Percentiles rank a stretch among this genome's conserved stretches.
Evolutionary conservation across 139 green algal genomes (phyloP).

Genomic region (Closterium sp.): DNA sequence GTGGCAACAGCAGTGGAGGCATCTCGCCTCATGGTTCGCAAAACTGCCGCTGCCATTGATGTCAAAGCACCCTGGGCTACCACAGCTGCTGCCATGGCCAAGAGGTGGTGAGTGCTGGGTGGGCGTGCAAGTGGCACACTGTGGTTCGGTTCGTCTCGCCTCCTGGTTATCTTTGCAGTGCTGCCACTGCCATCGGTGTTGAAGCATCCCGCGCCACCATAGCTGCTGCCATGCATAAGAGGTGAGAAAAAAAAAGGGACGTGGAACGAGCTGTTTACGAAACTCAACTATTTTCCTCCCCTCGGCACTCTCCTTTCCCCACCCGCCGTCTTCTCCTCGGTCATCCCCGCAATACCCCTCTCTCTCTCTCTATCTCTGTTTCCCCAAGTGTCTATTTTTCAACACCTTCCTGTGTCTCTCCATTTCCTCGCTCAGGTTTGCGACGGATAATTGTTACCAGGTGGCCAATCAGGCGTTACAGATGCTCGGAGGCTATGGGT

Average conservation of each 20-base stretch:
- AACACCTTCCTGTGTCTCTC: neutral
- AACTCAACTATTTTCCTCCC: too few relatives aligned
- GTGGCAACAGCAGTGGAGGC: conserved; percentile 75
- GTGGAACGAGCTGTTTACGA: too few relatives aligned
- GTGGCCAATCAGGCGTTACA: conserved; percentile 72
- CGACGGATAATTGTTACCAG: conserved; percentile 74
- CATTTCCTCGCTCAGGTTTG: conserved; percentile 52
- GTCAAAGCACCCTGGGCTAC: conserved; percentile 46
- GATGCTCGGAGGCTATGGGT: conserved; percentile 78
- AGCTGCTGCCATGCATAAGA: too few relatives aligned
- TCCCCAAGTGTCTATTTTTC: neutral
- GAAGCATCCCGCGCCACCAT: too few relatives aligned
- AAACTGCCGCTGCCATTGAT: conserved; percentile 67
- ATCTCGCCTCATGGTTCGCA: conserved; percentile 61
- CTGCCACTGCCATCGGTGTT: too few relatives aligned
- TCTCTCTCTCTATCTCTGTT: neutral
- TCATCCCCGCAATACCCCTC: neutral
- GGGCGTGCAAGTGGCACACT: too few relatives aligned
- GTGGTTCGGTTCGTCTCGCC: too few relatives aligned
- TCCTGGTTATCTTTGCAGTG: too few relatives aligned
- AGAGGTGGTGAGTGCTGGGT: conserved; percentile 53
- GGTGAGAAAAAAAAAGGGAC: too few relatives aligned
- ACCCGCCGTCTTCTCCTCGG: too few relatives aligned
- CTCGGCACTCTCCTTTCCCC: too few relatives aligned
- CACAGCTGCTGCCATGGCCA: conserved; percentile 75